phyloP scores from a whole-genome alignment of 495 filamentous ascomycete genomes.

The Xylaria flabelliformis region DNA sequence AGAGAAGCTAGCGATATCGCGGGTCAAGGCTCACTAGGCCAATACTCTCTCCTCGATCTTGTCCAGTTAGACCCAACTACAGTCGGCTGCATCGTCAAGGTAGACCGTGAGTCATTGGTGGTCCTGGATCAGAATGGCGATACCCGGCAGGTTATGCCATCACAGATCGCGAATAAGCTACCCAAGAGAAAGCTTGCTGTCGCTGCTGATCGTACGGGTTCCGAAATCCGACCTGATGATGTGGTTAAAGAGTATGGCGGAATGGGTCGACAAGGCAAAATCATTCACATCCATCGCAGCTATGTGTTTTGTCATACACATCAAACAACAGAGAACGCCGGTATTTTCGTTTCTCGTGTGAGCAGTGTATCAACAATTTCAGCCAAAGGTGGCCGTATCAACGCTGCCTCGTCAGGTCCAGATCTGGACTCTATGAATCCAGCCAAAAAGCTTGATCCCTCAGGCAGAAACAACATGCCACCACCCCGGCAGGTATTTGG shows the following conservation, averaged over 20 bases:
- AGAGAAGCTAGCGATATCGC: conserved; percentile 90
- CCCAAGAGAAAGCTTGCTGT: conserved; percentile 79
- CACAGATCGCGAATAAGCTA: conserved; percentile 87
- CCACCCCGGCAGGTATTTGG: conserved; percentile 76
- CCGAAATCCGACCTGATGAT: conserved; percentile 90
- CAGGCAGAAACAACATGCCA: conserved; percentile 64
- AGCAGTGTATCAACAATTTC: conserved; percentile 86
- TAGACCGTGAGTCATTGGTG: conserved; percentile 89
- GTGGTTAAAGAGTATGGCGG: conserved; percentile 89
- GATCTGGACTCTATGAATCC: conserved; percentile 95
- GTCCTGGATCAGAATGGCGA: conserved; percentile 91
- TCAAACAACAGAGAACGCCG: conserved; percentile 83
- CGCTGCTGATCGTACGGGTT: conserved; percentile 90
- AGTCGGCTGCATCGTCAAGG: conserved; percentile 91
- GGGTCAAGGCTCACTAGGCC: conserved; percentile 75
- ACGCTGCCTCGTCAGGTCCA: conserved; percentile 59
- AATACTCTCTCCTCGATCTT: conserved; percentile 90
- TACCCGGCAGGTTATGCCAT: conserved; percentile 80
- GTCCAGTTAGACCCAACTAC: conserved; percentile 93
- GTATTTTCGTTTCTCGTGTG: conserved; percentile 87
- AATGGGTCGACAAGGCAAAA: conserved; percentile 82
- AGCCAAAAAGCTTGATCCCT: conserved; percentile 69
- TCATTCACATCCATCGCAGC: conserved; percentile 89
- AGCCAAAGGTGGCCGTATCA: conserved; percentile 82
- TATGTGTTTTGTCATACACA: conserved; percentile 88